Evolutionary conservation across 164 flowering plant species (phyloP).

Genomic region (Aristolochia contorta): DNA sequence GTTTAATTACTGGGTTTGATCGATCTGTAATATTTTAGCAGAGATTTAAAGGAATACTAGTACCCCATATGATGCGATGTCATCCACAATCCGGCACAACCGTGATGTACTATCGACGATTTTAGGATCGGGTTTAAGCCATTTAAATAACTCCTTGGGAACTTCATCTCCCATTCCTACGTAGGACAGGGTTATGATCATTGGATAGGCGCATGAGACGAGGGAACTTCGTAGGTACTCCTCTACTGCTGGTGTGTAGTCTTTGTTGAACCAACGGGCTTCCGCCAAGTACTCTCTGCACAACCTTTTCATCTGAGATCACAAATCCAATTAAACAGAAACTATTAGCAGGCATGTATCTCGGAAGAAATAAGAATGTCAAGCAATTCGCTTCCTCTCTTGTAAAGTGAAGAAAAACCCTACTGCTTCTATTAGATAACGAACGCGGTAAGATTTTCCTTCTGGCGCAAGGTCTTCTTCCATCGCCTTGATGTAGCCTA

Average conservation of each 20-base stretch:
- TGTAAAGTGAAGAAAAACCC: too few relatives aligned
- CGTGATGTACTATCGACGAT: background rate
- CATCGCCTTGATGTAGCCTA: background rate
- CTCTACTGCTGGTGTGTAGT: conserved; percentile 7
- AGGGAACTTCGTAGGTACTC: conserved; percentile 23
- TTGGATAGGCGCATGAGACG: background rate
- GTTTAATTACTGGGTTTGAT: background rate
- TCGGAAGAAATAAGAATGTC: background rate
- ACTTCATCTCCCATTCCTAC: conserved; percentile 25
- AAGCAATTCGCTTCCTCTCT: too few relatives aligned
- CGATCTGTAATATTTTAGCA: background rate
- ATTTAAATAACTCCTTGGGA: conserved; percentile 20
- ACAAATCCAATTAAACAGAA: background rate
- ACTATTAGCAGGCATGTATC: background rate
- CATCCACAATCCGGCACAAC: conserved; percentile 13
- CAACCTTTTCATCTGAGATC: conserved; percentile 17
- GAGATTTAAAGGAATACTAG: background rate
- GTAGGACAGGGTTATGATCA: conserved; percentile 6
- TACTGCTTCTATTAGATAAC: too few relatives aligned
- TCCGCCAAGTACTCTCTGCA: conserved; percentile 19
- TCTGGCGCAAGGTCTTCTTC: background rate
- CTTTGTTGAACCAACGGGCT: conserved; percentile 23
- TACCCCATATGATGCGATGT: conserved; percentile 16
- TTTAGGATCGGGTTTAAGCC: conserved; percentile 14
- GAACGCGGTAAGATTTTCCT: background rate